Evolutionary conservation across 1,284 basidiomycete species (phyloP).

Genomic region (Singerocomus inundabilis): DNA sequence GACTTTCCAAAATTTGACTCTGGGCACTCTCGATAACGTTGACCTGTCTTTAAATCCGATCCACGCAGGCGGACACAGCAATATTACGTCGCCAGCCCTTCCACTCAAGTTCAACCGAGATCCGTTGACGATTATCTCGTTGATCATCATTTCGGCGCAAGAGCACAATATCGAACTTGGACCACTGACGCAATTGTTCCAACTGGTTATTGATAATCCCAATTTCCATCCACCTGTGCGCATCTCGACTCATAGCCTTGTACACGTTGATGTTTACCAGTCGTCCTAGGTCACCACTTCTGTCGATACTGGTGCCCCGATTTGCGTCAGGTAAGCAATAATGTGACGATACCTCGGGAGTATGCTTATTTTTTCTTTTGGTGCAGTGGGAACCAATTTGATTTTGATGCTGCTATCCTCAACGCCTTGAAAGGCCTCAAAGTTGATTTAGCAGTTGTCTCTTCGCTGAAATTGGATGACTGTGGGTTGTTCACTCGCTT

Average conservation of each 20-base stretch:
- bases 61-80: slow-evolving; percentile 58
- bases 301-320: slow-evolving; percentile 51
- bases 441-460: slow-evolving; percentile 51
- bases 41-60: slow-evolving; percentile 57
- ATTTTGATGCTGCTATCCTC: slow-evolving; percentile 60
- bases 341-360: background rate
- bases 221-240: slow-evolving; percentile 40
- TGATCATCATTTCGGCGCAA: slow-evolving; percentile 55
- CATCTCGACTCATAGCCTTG: background rate
- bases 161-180: slow-evolving; percentile 62
- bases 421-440: slow-evolving; percentile 58
- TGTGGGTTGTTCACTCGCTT: slow-evolving; percentile 38
- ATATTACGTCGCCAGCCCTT: slow-evolving; percentile 57
- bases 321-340: slow-evolving; percentile 50
- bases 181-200: slow-evolving; percentile 59
- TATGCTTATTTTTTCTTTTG: slow-evolving; percentile 15
- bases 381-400: slow-evolving; percentile 59
- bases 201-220: slow-evolving; percentile 54
- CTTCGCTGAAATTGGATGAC: slow-evolving; percentile 56
- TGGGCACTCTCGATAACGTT: slow-evolving; percentile 58
- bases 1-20: slow-evolving; percentile 49
- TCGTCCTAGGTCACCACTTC: slow-evolving; percentile 49
- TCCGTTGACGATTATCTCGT: slow-evolving; percentile 58
- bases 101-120: slow-evolving; percentile 68
- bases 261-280: background rate